These are phyloP conservation scores for Ustilaginoidea virens DNA, from an alignment of 2,329 filamentous ascomycete species.

Conservation along the genomic window DNA sequence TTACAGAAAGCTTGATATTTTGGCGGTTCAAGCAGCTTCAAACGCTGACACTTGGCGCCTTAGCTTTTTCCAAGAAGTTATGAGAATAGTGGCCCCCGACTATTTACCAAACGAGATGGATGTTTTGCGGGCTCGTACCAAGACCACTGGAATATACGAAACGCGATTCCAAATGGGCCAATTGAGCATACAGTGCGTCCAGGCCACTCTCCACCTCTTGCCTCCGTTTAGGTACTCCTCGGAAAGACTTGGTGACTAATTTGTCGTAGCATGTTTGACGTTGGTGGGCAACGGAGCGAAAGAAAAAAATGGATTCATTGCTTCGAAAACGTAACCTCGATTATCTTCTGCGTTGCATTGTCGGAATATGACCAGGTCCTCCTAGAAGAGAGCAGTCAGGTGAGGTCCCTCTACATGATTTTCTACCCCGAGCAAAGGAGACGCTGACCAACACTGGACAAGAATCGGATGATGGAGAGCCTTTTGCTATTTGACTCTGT, in stretches of 20 bases:
- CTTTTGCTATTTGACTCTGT: conserved; percentile 93
- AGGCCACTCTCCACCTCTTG: not conserved
- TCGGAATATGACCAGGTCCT: conserved; percentile 98
- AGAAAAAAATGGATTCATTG: conserved; percentile 99
- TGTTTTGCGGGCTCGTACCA: conserved; percentile 86
- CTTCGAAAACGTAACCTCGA: conserved; percentile 98
- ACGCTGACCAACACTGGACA: no score
- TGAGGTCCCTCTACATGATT: no score
- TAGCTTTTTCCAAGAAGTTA: conserved; percentile 92
- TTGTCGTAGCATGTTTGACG: conserved; percentile 81
- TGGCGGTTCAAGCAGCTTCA: not conserved
- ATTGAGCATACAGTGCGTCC: conserved; percentile 86
- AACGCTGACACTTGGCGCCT: not conserved
- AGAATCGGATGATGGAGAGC: conserved; percentile 99
- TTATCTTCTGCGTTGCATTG: conserved; percentile 96
- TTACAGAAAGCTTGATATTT: no score
- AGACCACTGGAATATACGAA: conserved; percentile 98
- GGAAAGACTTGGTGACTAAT: conserved; percentile 11
- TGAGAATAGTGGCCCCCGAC: conserved; percentile 66
- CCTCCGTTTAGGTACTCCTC: no score
- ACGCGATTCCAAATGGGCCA: conserved; percentile 98
- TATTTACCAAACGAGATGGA: conserved; percentile 92
- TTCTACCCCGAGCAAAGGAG: no score
- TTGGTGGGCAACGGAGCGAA: conserved; percentile 91
- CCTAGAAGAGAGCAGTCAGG: conserved; percentile 92